phyloP scores from a whole-genome alignment of 495 filamentous ascomycete genomes.

The Hyphodiscus hymeniophilus region DNA sequence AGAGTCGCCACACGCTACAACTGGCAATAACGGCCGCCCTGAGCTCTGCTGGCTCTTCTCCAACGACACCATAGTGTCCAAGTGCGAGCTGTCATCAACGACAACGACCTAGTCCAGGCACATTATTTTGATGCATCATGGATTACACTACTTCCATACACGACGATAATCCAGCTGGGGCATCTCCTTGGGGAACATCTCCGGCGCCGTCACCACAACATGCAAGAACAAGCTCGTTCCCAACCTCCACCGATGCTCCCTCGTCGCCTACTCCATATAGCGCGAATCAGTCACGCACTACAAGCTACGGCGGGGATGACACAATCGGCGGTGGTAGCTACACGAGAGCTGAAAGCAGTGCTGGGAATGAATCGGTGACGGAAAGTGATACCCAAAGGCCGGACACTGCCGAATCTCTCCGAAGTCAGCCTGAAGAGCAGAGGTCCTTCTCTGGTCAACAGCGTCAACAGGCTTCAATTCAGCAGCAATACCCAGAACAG shows the following conservation, averaged over 20 bases:
- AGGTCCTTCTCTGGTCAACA: constrained; percentile 31
- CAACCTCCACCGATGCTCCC: constrained; percentile 41
- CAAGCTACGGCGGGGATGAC: constrained; percentile 24
- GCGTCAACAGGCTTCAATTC: constrained; percentile 5
- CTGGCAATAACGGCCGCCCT: not conserved
- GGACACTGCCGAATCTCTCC: constrained; percentile 37
- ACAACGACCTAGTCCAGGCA: not conserved
- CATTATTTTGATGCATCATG: constrained; percentile 43
- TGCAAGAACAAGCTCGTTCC: constrained; percentile 46
- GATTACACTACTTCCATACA: constrained; percentile 74
- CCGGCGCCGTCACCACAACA: constrained; percentile 56
- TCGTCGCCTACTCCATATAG: constrained; percentile 47
- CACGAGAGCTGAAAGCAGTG: constrained; percentile 15
- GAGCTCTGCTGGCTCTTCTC: not conserved
- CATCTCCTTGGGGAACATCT: constrained; percentile 72
- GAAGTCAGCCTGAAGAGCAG: constrained; percentile 34
- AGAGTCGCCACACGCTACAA: not conserved
- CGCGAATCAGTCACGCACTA: constrained; percentile 12
- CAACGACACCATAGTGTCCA: constrained; percentile 9
- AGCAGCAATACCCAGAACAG: constrained; percentile 32
- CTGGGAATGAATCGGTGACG: constrained; percentile 14
- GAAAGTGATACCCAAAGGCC: constrained; percentile 22
- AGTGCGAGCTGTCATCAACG: not conserved
- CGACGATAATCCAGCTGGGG: constrained; percentile 62
- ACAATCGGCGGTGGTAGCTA: constrained; percentile 14